These are phyloP conservation scores for Larix kaempferi DNA, from an alignment of 75 land plant genomes.

Conservation along the genomic window DNA sequence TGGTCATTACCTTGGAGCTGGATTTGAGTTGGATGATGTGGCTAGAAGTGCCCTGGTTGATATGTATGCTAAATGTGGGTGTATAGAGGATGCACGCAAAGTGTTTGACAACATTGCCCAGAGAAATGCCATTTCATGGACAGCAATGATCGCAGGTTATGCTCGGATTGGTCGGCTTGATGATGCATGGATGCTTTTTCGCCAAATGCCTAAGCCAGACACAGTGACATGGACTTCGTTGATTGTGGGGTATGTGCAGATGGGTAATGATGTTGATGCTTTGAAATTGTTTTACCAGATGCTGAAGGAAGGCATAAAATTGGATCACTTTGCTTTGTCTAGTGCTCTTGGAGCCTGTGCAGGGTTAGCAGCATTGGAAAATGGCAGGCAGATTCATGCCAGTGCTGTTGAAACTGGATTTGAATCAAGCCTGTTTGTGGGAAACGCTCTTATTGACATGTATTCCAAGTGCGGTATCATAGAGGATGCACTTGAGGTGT, in stretches of 20 bases:
- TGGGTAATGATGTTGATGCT: constrained; percentile 28
- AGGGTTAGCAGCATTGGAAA: constrained; percentile 26
- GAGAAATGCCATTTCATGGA: constrained; percentile 35
- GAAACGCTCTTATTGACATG: constrained; percentile 15
- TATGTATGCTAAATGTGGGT: no score
- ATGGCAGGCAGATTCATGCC: constrained; percentile 40
- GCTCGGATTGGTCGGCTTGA: constrained; percentile 27
- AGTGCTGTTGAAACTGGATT: constrained; percentile 9
- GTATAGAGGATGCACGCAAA: no score
- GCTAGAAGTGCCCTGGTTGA: constrained; percentile 22
- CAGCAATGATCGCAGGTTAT: constrained; percentile 46
- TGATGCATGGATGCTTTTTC: constrained; percentile 30
- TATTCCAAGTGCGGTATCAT: constrained; percentile 17
- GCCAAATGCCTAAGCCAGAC: constrained; percentile 23
- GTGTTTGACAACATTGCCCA: no score
- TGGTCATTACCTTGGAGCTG: no score
- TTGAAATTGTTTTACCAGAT: constrained; percentile 24
- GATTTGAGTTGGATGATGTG: no score
- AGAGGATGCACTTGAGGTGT: constrained; percentile 8
- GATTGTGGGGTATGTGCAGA: constrained; percentile 32
- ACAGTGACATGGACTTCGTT: constrained; percentile 49
- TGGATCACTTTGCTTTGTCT: constrained; percentile 31
- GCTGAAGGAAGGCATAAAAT: constrained; percentile 21
- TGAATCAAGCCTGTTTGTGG: constrained; percentile 16
- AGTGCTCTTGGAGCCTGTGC: constrained; percentile 34